Conservation (phyloP, 2,329 filamentous ascomycete genomes). For the Colletotrichum cordylinicola region DNA sequence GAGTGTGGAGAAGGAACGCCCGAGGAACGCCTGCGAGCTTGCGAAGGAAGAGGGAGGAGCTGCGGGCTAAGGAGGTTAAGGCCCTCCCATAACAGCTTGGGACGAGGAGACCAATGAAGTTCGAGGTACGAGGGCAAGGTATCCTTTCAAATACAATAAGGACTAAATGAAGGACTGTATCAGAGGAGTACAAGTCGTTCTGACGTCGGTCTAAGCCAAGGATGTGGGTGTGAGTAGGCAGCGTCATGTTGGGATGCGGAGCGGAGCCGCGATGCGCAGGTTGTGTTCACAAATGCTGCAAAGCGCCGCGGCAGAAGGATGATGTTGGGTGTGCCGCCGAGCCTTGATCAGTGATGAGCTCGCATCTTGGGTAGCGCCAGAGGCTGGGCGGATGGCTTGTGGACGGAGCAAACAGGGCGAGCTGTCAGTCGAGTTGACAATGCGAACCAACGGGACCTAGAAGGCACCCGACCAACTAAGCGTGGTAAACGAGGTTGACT, state of each 20-base stretch:
- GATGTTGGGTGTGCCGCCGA: neutral
- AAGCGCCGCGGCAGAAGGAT: neutral
- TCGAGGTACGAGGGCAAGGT: neutral
- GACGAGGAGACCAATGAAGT: neutral
- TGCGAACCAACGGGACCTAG: neutral
- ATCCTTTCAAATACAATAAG: neutral
- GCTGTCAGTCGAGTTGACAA: conserved; percentile 3
- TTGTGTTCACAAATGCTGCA: neutral
- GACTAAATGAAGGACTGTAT: neutral
- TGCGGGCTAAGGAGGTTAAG: neutral
- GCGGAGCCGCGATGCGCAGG: neutral
- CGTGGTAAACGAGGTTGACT: neutral
- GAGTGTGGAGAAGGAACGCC: neutral
- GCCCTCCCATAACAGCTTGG: neutral
- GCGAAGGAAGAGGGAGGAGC: neutral
- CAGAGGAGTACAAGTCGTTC: neutral
- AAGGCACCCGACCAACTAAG: neutral
- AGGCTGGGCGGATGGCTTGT: neutral
- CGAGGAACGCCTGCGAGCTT: neutral
- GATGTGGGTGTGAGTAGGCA: neutral
- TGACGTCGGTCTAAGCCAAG: neutral
- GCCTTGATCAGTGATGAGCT: neutral
- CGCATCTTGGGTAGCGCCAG: neutral
- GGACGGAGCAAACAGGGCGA: neutral
- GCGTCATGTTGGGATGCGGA: neutral